Base-by-base conservation (phyloP, 768 basidiomycete genomes). In the Phlebiopsis flavidoalba region DNA sequence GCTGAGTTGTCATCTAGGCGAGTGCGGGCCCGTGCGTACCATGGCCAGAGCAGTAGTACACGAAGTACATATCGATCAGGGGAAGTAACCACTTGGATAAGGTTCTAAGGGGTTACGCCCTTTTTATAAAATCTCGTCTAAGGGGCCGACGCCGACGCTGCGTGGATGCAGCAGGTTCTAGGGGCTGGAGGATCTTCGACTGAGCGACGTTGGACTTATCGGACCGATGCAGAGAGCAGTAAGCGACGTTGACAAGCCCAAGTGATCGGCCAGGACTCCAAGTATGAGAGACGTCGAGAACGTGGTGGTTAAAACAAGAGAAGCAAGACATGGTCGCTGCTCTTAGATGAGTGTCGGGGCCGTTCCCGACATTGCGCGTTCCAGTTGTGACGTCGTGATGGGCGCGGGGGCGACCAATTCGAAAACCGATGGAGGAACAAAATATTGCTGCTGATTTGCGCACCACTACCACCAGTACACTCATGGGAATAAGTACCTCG, bases 1-100 rank as follows among this genome's bases (percentile, higher is more conserved):
- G 8, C 33, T n/a, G n/a, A 33, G 1, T 5, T 53, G 33, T 36
- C 22, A 3, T 12, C n/a, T 14, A 14, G 5, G 11, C 35, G 11
- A 31, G 15, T 11, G 14, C 17, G 54, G 12, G 6, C 8, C n/a
- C 1, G 19, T 10, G 64, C 81, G 59, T 57, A 87, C 88, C 88
- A 67, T 90, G 88, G 12, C 88, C 88, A 35, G 86, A 88, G 67
- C 87, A 89, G 69, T 89, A 90, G 69, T 88, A 90, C 0, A 83
- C 87, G 56, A 87, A 77, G n/a, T 62, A 61, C 17, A 73, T 66
- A 43, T 43, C 40, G 40, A 43, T 12, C 2, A 3, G 40, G 40
- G 8, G 3, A 43, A 17, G 12, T 2, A 10, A 43, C 40, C 8
- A 12, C 2, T 17, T 12, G 37, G 21, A 10, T 15, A 19, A 49